Conservation (phyloP, 805 yeast genomes). For the Suhomyces canberraensis region DNA sequence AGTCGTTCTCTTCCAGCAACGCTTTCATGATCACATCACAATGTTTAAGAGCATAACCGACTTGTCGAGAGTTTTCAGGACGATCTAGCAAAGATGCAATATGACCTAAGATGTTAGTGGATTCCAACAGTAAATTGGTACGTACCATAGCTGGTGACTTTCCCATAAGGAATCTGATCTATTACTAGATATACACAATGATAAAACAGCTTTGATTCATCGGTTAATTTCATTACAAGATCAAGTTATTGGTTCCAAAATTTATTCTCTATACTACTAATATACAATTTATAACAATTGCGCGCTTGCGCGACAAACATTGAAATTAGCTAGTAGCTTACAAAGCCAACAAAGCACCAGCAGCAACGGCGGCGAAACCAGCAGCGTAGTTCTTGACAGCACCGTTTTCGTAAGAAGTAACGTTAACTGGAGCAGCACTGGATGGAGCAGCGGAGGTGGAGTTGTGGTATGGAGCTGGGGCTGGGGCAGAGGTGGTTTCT, state of each 20-base stretch:
- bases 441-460: conserved; percentile 32
- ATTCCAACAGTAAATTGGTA: conserved; percentile 1
- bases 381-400: conserved; percentile 36
- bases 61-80: conserved; percentile 71
- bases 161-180: conserved; percentile 55
- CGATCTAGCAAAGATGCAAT: conserved; percentile 59
- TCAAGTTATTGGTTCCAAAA: neutral
- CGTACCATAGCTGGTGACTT: conserved; percentile 65
- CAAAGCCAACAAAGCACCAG: conserved; percentile 42
- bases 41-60: conserved; percentile 66
- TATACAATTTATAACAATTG: conserved; percentile 5
- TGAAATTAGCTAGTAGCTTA: conserved; percentile 9
- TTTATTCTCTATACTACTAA: conserved; percentile 7
- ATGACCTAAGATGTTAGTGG: conserved; percentile 43
- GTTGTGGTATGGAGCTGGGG: conserved; percentile 28
- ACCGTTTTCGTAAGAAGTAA: conserved; percentile 40
- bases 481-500: conserved; percentile 21
- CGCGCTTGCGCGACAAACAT: neutral
- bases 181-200: conserved; percentile 57
- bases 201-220: conserved; percentile 57
- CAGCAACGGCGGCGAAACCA: conserved; percentile 48
- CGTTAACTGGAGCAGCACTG: conserved; percentile 37
- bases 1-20: conserved; percentile 14
- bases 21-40: conserved; percentile 20
- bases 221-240: conserved; percentile 19